Evolutionary conservation across 2,329 filamentous ascomycete genomes (phyloP), one percentile per base, ranked within the genome.

Genomic region (Fusarium veterinarium): DNA sequence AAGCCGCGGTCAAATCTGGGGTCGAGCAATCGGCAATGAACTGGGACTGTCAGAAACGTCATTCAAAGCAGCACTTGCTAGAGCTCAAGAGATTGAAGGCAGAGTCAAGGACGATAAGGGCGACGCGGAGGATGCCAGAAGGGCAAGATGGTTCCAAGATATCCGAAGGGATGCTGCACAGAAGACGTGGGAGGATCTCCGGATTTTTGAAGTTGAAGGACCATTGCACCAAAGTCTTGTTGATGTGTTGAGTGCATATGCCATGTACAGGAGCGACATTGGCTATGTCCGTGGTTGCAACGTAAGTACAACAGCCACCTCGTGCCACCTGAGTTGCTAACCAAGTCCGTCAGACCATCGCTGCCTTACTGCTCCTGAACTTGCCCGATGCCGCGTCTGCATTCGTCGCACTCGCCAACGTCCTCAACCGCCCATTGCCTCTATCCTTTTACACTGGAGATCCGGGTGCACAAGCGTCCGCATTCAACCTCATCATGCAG

Each of bases 251-350:
- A 91, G 91, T 76, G 94, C 93, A 11, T 95, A 95, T 81, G 87
- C 91, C 60, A 92, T 94, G 89, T 96, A 96, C 81, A 88, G 93
- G 68, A 92, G 91, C 73, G 93, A 96, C 78, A 92, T 95, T 76
- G 92, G 93, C 70, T 95, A 94, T 77, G 87, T 93, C 64, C 86
- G 88, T 69, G 92, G 93, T 60, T 93, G 91, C 73, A 93, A 94
- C 78, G 91, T 93, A 81, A 86, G 91, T 86, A 53, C 33, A 40
- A 49, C 45, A 66, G n/a, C 35, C 33, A 60, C 56, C 53, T 55
- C 35, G 40, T 52, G 46, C 20, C 61, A 57, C 57, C 60, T 57
- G 20, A 63, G 58, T 46, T 56, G 41, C 75, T 78, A 69, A 77
- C 69, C 60, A 46, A 57, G 51, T 72, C 60, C 40, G 25, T 28